Evolutionary conservation across 2,329 filamentous ascomycete species (phyloP).

Genomic region (Trichoderma hamatum): DNA sequence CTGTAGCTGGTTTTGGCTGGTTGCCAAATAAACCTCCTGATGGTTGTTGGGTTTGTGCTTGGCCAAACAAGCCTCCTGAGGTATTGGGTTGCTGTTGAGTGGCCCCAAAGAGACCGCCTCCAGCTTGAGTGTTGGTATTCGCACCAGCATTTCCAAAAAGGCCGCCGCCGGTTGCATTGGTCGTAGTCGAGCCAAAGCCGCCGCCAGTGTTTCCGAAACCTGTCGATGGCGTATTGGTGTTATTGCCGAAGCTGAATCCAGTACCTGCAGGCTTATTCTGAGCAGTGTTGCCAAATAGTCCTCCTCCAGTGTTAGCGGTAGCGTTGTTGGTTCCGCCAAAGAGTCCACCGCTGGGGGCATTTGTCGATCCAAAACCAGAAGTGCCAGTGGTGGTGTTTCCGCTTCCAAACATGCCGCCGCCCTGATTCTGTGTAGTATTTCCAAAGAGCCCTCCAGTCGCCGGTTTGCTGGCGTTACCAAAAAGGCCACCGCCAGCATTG

Average conservation of each 20-base stretch:
- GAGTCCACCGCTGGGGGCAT: slow-evolving; percentile 37
- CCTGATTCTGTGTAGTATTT: slow-evolving; percentile 32
- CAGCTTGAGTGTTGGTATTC: slow-evolving; percentile 33
- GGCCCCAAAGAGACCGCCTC: slow-evolving; percentile 49
- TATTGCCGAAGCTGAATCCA: slow-evolving; percentile 50
- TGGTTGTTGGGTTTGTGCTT: slow-evolving; percentile 38
- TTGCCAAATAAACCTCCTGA: slow-evolving; percentile 51
- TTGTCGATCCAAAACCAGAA: slow-evolving; percentile 44
- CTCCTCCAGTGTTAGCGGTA: slow-evolving; percentile 37
- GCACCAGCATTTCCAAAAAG: slow-evolving; percentile 46
- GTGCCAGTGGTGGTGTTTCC: slow-evolving; percentile 35
- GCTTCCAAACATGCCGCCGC: slow-evolving; percentile 47
- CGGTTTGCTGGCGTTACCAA: slow-evolving; percentile 34
- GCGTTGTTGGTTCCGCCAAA: slow-evolving; percentile 37
- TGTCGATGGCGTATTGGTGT: slow-evolving; percentile 36
- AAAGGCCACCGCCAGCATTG: slow-evolving; percentile 33
- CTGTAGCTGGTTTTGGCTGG: slow-evolving; percentile 45
- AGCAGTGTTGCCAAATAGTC: slow-evolving; percentile 48
- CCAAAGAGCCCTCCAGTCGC: slow-evolving; percentile 43
- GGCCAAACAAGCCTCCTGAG: slow-evolving; percentile 42
- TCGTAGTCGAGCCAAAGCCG: slow-evolving; percentile 42
- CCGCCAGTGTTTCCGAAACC: slow-evolving; percentile 38
- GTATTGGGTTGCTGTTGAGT: slow-evolving; percentile 40
- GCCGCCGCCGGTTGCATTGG: slow-evolving; percentile 34
- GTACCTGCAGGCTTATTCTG: slow-evolving; percentile 42